These are phyloP conservation scores for Tremella mesenterica DNA, from an alignment of 768 basidiomycete species.

Conservation along the genomic window DNA sequence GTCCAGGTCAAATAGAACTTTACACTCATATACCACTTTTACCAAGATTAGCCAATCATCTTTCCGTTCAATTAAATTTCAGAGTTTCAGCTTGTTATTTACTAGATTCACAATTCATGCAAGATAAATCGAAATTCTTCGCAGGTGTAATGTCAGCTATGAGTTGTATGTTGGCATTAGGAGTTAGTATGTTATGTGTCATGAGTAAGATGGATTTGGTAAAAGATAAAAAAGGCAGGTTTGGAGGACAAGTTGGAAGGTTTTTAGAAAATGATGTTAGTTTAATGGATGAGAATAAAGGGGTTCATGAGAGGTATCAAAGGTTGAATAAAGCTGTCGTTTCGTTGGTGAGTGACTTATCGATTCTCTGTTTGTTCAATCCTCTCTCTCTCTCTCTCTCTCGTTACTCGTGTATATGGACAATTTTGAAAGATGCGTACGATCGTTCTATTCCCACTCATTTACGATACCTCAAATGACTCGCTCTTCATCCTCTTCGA, in stretches of 20 bases:
- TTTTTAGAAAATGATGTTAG: conserved; percentile 94
- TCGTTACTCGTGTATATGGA: not conserved
- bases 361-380: not conserved
- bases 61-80: conserved; percentile 63
- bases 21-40: conserved; percentile 98
- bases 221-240: conserved; percentile 52
- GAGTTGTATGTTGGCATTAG: conserved; percentile 98
- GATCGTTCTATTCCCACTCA: not conserved
- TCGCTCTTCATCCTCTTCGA: too few species aligned
- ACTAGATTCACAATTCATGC: conserved; percentile 98
- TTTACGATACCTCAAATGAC: too few species aligned
- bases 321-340: conserved; percentile 91
- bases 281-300: conserved; percentile 52
- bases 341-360: conserved; percentile 62
- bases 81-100: conserved; percentile 84
- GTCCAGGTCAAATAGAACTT: conserved; percentile 75
- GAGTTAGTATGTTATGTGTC: conserved; percentile 92
- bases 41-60: conserved; percentile 66
- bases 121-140: conserved; percentile 97
- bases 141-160: conserved; percentile 94
- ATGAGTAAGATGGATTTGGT: conserved; percentile 99
- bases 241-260: conserved; percentile 69
- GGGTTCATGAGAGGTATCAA: conserved; percentile 69
- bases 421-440: too few species aligned
- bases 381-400: not conserved